phyloP scores from a whole-genome alignment of 306 rosid genomes.

The Ammopiptanthus mongolicus region DNA sequence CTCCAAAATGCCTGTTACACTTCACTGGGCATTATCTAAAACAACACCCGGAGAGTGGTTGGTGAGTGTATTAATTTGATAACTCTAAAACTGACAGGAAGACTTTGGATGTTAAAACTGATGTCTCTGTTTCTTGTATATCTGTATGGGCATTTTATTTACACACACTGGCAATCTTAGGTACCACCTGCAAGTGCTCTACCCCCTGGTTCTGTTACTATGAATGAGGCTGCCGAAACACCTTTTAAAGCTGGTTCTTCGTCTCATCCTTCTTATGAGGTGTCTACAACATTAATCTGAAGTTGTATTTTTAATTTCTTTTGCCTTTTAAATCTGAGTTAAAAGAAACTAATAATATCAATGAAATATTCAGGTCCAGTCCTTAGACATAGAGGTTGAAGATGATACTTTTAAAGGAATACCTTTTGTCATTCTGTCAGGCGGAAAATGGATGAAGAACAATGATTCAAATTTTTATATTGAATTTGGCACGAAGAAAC shows the following conservation, averaged over 20 bases:
- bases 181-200: slow-evolving; percentile 65
- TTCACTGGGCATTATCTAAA: slow-evolving; percentile 92
- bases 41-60: slow-evolving; percentile 76
- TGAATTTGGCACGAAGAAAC: slow-evolving; percentile 52
- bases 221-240: slow-evolving; percentile 57
- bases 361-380: slow-evolving; percentile 62
- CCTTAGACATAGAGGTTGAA: slow-evolving; percentile 62
- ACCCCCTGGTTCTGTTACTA: slow-evolving; percentile 68
- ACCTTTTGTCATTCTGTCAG: slow-evolving; percentile 66
- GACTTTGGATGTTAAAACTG: slow-evolving; percentile 17
- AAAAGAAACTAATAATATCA: background rate
- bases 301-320: slow-evolving; percentile 17
- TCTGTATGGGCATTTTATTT: slow-evolving; percentile 1
- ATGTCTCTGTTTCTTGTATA: background rate
- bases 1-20: slow-evolving; percentile 50
- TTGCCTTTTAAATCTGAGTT: slow-evolving; percentile 20
- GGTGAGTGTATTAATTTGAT: slow-evolving; percentile 52
- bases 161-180: slow-evolving; percentile 46
- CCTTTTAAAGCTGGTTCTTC: slow-evolving; percentile 43
- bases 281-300: slow-evolving; percentile 24
- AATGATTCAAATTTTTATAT: slow-evolving; percentile 74
- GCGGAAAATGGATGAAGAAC: slow-evolving; percentile 83
- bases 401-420: slow-evolving; percentile 70
- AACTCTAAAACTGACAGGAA: slow-evolving; percentile 13
- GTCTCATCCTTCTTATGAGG: slow-evolving; percentile 52